Base-by-base conservation (phyloP, 148 eudicot genomes). In the Cornus florida region DNA sequence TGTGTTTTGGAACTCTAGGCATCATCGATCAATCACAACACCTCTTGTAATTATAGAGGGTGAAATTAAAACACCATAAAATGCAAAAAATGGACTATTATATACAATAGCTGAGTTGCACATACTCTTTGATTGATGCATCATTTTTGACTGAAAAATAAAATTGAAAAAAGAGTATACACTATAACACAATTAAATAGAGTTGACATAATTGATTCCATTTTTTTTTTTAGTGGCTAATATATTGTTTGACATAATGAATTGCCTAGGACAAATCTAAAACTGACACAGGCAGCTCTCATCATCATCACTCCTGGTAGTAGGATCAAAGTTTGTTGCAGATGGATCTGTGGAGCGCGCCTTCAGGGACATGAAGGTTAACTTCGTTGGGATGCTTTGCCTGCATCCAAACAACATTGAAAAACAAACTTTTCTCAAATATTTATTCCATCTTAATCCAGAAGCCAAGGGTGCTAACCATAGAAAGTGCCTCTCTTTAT, bases 401-500 rank as follows among this genome's bases (percentile, higher is more conserved):
- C 72, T 67, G 79, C 79, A 69, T 69, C 46, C 65, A 77, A 77
- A 50, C 67, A 28, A 68, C 3, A 77, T 68, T 6, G 32, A 20
- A 20, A 57, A 62, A 20, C 65, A 53, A 73, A 57, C 22, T 60
- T 24, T 56, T 78, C 59, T 11, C 12, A n/a, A 71, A 35, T 23
- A 7, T 38, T 16, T 14, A 1, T 16, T 31, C 38, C 35, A 7
- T 73, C 76, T 39, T 33, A 24, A 31, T 24, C 41, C 59, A 56
- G 14, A 75, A 74, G 12, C 13, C 13, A 67, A 46, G 77, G 73
- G 41, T 41, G 24, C 84, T 85, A 74, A 77, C 77, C 75, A 71
- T 82, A 86, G 74, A 86, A 86, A 59, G 71, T 72, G 60, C 88
- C 88, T 11, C 65, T 83, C 33, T 77, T 77, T 10, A 83, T 83